Evolutionary conservation across 1,284 basidiomycete species (phyloP).

Genomic region (Ganoderma resinaceum): DNA sequence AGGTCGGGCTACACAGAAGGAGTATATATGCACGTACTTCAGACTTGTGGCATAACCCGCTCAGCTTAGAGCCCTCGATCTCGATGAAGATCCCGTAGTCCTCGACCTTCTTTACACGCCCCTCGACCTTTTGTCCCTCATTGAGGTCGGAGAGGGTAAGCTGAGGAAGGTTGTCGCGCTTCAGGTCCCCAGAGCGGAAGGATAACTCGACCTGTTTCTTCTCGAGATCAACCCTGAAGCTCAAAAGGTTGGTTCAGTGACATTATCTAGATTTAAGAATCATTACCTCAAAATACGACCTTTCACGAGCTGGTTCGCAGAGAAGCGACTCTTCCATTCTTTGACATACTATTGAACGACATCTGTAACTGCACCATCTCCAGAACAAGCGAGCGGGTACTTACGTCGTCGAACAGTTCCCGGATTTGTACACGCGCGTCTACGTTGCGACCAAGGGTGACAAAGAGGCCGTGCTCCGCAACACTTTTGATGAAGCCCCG

Average conservation of each 20-base stretch:
- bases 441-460: constrained; percentile 82
- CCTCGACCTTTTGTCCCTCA: constrained; percentile 80
- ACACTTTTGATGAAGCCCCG: constrained; percentile 93
- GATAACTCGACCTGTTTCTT: constrained; percentile 89
- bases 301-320: constrained; percentile 84
- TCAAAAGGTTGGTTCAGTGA: background rate
- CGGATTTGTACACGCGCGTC: constrained; percentile 94
- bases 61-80: constrained; percentile 84
- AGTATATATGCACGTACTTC: constrained; percentile 55
- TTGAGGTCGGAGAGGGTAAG: constrained; percentile 65
- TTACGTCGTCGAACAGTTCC: constrained; percentile 90
- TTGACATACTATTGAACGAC: constrained; percentile 77
- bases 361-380: background rate
- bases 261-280: background rate
- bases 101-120: constrained; percentile 80
- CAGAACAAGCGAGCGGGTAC: constrained; percentile 29
- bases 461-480: constrained; percentile 90
- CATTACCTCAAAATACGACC: constrained; percentile 82
- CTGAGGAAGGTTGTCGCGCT: constrained; percentile 48
- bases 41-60: constrained; percentile 94
- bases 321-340: constrained; percentile 91
- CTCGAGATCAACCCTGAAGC: constrained; percentile 65
- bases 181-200: constrained; percentile 69
- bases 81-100: constrained; percentile 93
- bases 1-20: background rate